phyloP scores from a whole-genome alignment of 2,329 filamentous ascomycete genomes.

The Sclerotinia sclerotiorum region DNA sequence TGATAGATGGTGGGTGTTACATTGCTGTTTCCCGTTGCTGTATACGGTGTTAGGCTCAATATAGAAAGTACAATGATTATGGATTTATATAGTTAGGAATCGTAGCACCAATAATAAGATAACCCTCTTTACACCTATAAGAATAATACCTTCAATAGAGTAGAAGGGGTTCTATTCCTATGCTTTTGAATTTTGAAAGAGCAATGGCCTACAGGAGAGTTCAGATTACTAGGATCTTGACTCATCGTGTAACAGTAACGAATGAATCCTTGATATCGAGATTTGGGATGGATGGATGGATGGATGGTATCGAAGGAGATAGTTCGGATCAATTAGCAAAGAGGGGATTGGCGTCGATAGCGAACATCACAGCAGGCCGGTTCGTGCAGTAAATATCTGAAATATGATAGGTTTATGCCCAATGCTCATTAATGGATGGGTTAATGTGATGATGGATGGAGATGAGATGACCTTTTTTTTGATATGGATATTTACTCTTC shows the following conservation, averaged over 20 bases:
- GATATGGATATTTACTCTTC: slow-evolving; percentile 6
- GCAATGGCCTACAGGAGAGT: neutral
- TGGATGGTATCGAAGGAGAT: neutral
- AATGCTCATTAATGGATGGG: neutral
- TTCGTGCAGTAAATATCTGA: neutral
- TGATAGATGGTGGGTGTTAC: neutral
- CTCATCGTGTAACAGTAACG: neutral
- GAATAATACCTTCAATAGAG: too few relatives aligned
- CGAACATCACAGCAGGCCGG: neutral
- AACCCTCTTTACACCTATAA: too few relatives aligned
- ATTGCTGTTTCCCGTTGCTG: neutral
- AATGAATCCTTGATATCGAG: neutral
- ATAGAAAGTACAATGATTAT: too few relatives aligned
- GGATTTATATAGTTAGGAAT: too few relatives aligned
- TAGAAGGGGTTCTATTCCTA: slow-evolving; percentile 3
- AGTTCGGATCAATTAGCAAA: neutral
- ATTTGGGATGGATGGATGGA: neutral
- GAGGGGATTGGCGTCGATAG: neutral
- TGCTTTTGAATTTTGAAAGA: neutral
- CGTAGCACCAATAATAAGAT: too few relatives aligned
- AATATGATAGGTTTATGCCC: slow-evolving; percentile 9
- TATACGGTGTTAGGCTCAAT: too few relatives aligned
- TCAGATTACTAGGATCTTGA: neutral
- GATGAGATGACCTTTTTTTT: neutral
- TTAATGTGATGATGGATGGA: too few relatives aligned